Conservation (phyloP, 2,329 filamentous ascomycete genomes). For the Xylaria hypoxylon region DNA sequence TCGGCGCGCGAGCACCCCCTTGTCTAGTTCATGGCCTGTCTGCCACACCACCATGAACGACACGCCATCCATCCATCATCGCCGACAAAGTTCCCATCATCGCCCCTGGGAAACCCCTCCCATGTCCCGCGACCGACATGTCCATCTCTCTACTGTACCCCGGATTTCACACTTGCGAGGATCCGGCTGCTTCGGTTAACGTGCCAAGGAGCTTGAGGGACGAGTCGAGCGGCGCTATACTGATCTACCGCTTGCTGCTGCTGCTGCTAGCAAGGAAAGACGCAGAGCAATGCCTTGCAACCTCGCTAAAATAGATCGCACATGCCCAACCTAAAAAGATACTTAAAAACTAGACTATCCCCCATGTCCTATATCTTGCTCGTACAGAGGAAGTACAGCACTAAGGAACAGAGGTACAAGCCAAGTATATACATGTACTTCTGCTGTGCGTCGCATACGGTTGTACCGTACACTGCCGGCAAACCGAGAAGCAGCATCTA, state of each 20-base stretch:
- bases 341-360: constrained; percentile 21
- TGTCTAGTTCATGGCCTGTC: constrained; percentile 48
- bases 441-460: constrained; percentile 17
- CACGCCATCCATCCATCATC: constrained; percentile 34
- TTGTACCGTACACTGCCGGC: constrained; percentile 20
- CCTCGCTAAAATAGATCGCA: constrained; percentile 42
- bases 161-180: constrained; percentile 36
- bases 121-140: constrained; percentile 17
- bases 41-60: constrained; percentile 44
- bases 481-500: constrained; percentile 8
- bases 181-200: constrained; percentile 28
- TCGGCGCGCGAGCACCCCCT: constrained; percentile 42
- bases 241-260: constrained; percentile 24
- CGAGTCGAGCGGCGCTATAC: constrained; percentile 33
- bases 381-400: constrained; percentile 35
- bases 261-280: constrained; percentile 25
- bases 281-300: constrained; percentile 39
- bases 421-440: constrained; percentile 26
- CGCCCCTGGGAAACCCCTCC: not conserved
- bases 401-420: constrained; percentile 28
- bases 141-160: constrained; percentile 32
- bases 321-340: constrained; percentile 25
- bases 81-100: constrained; percentile 12
- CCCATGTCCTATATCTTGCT: constrained; percentile 36
- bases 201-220: constrained; percentile 31